phyloP scores from a whole-genome alignment of 1,139 yeast genomes.

The Suhomyces chickasaworum region DNA sequence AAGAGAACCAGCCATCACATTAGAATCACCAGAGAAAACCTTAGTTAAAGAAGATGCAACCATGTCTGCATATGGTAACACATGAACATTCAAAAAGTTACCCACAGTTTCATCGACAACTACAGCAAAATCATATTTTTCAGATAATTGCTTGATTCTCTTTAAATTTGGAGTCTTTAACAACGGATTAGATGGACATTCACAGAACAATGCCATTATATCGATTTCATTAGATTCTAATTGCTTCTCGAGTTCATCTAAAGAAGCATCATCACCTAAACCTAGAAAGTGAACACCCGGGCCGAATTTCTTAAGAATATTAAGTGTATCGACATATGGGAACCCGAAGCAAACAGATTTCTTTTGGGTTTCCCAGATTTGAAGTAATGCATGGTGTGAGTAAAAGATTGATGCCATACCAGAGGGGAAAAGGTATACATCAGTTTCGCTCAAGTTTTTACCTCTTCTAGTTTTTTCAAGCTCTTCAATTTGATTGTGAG shows the following conservation, averaged over 20 bases:
- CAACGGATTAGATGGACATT: slow-evolving; percentile 91
- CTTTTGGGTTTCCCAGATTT: slow-evolving; percentile 33
- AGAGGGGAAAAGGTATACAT: slow-evolving; percentile 81
- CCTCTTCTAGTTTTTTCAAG: slow-evolving; percentile 37
- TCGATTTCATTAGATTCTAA: slow-evolving; percentile 64
- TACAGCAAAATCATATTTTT: slow-evolving; percentile 69
- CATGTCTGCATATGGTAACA: slow-evolving; percentile 79
- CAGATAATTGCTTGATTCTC: slow-evolving; percentile 64
- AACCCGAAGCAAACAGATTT: slow-evolving; percentile 92
- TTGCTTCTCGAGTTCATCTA: slow-evolving; percentile 62
- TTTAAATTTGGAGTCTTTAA: slow-evolving; percentile 78
- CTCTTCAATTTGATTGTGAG: slow-evolving; percentile 35
- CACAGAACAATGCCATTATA: slow-evolving; percentile 76
- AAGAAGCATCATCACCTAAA: slow-evolving; percentile 72
- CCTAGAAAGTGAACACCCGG: slow-evolving; percentile 86
- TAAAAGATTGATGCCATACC: slow-evolving; percentile 93
- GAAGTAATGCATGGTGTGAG: slow-evolving; percentile 70
- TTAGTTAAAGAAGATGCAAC: slow-evolving; percentile 88
- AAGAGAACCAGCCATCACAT: slow-evolving; percentile 92
- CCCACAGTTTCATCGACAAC: slow-evolving; percentile 95
- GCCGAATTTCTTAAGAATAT: slow-evolving; percentile 85
- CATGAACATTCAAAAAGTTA: slow-evolving; percentile 81
- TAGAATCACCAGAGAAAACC: slow-evolving; percentile 91
- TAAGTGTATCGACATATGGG: slow-evolving; percentile 91
- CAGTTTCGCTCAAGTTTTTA: slow-evolving; percentile 49